These are phyloP conservation scores for Acacia confusa DNA, from an alignment of 306 rosid genomes.

Conservation along the genomic window DNA sequence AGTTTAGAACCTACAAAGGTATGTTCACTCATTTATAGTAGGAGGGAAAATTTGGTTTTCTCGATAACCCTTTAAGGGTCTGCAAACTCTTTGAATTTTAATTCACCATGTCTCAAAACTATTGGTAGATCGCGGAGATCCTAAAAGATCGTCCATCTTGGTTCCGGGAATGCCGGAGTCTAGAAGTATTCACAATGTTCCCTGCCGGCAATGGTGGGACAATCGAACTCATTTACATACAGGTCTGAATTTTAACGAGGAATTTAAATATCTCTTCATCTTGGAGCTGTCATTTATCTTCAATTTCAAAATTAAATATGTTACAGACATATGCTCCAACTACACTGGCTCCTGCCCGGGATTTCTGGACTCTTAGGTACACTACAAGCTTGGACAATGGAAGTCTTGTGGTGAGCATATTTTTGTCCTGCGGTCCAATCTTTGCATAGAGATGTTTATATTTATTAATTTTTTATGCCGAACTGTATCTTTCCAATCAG, in stretches of 20 bases:
- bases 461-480: not conserved
- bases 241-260: conserved; percentile 48
- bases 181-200: conserved; percentile 89
- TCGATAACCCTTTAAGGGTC: not conserved
- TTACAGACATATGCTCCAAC: conserved; percentile 91
- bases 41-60: conserved; percentile 4
- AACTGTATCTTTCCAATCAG: not conserved
- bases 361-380: conserved; percentile 98
- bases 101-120: conserved; percentile 5
- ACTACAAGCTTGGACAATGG: conserved; percentile 82
- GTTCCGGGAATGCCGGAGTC: conserved; percentile 99
- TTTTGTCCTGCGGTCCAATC: not conserved
- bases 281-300: not conserved
- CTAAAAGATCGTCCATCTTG: conserved; percentile 97
- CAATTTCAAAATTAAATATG: conserved; percentile 12
- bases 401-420: conserved; percentile 80
- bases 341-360: conserved; percentile 95
- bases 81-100: conserved; percentile 15
- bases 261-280: not conserved
- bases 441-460: not conserved
- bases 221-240: conserved; percentile 90
- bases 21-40: not conserved
- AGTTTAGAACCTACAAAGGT: conserved; percentile 96
- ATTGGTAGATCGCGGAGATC: conserved; percentile 88
- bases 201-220: conserved; percentile 97